A percentile compares a stretch with the other conserved stretches of the same genome.
phyloP scores from a whole-genome alignment of 164 flowering plant species.

The Paratinospora sagittata region DNA sequence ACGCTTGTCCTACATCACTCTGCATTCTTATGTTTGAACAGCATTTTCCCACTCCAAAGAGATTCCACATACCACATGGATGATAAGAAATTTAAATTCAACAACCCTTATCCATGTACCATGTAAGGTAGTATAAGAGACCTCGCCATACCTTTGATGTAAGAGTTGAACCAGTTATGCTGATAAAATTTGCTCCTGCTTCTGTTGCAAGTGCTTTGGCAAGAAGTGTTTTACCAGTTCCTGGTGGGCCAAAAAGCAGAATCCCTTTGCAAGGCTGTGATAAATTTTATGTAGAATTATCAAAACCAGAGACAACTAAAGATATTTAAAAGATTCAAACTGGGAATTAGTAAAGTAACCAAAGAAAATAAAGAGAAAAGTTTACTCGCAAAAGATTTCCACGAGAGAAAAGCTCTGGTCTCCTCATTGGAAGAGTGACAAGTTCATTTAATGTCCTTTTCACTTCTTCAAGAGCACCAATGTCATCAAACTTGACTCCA shows the following conservation, averaged over 20 bases:
- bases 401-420: constrained; percentile 90
- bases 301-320: neutral
- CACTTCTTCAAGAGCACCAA: constrained; percentile 99
- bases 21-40: neutral
- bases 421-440: constrained; percentile 95
- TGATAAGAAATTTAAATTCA: neutral
- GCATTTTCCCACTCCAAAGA: neutral
- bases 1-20: neutral
- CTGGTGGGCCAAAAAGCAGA: constrained; percentile 98
- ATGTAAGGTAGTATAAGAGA: neutral
- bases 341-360: neutral
- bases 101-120: neutral
- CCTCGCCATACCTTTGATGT: constrained; percentile 77
- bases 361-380: neutral
- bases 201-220: constrained; percentile 99
- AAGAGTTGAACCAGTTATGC: constrained; percentile 95
- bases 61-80: neutral
- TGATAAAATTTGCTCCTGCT: constrained; percentile 96
- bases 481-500: constrained; percentile 90
- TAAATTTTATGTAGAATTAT: constrained; percentile 4
- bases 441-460: constrained; percentile 88
- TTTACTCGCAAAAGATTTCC: constrained; percentile 91
- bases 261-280: constrained; percentile 98
- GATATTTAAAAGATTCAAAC: neutral
- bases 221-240: constrained; percentile 98